Conservation (phyloP, 129 eudicot genomes). For the Flaveria robusta region DNA sequence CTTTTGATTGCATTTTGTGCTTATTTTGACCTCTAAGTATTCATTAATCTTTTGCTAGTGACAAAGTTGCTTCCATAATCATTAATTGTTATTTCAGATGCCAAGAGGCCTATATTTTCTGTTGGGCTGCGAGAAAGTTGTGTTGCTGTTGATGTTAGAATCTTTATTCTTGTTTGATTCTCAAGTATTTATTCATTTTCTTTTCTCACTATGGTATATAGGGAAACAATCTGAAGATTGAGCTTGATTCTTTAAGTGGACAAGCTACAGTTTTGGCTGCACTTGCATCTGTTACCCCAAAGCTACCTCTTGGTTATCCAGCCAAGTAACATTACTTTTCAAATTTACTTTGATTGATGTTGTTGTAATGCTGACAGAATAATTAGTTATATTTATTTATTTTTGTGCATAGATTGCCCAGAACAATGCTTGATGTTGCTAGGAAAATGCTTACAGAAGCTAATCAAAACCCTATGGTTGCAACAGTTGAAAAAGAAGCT, state of each 20-base stretch:
- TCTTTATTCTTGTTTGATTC: background rate
- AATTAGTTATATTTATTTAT: slow-evolving; percentile 16
- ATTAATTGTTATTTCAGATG: slow-evolving; percentile 16
- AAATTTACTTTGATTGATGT: slow-evolving; percentile 10
- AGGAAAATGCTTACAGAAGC: slow-evolving; percentile 78
- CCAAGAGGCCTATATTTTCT: background rate
- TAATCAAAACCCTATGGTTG: slow-evolving; percentile 67
- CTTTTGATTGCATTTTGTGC: slow-evolving; percentile 17
- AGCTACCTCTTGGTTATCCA: slow-evolving; percentile 98
- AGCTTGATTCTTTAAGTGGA: slow-evolving; percentile 89
- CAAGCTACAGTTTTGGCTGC: slow-evolving; percentile 97
- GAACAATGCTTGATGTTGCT: slow-evolving; percentile 84
- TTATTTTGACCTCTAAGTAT: slow-evolving; percentile 12
- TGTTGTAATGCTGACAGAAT: slow-evolving; percentile 13
- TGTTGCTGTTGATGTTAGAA: slow-evolving; percentile 1
- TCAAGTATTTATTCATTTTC: slow-evolving; percentile 1
- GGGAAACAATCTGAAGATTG: slow-evolving; percentile 70
- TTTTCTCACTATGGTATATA: slow-evolving; percentile 35
- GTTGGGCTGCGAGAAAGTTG: slow-evolving; percentile 11
- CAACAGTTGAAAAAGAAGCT: slow-evolving; percentile 90
- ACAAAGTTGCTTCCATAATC: slow-evolving; percentile 10
- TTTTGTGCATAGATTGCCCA: slow-evolving; percentile 69
- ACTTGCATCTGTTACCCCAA: slow-evolving; percentile 79
- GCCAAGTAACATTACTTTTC: slow-evolving; percentile 53
- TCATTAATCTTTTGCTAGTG: slow-evolving; percentile 10